Conservation (phyloP, 179 eudicot species). For the Silene noctiflora region DNA sequence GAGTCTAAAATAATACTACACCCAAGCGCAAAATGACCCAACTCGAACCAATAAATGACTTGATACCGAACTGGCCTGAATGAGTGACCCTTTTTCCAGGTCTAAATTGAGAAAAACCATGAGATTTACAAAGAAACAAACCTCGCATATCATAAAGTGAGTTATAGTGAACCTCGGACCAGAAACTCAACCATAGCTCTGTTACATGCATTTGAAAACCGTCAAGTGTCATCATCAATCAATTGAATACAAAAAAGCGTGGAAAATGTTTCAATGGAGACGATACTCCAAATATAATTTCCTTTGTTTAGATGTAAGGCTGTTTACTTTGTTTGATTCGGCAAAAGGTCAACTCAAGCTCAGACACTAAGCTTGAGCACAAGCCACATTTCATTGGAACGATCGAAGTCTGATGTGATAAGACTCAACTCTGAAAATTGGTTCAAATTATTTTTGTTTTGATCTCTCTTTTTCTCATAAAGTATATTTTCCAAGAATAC, state of each 20-base stretch:
- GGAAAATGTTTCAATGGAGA: background rate
- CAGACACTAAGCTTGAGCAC: background rate
- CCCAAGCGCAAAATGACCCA: background rate
- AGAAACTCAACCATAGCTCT: slow-evolving; percentile 76
- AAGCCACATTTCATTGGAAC: background rate
- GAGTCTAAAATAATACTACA: too few relatives aligned
- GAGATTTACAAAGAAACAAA: slow-evolving; percentile 29
- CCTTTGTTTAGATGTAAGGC: background rate
- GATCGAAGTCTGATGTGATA: background rate
- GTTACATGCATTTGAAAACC: background rate
- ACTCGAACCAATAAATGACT: background rate
- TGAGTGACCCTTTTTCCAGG: background rate
- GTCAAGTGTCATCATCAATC: background rate
- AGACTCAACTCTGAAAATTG: background rate
- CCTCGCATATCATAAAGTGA: slow-evolving; percentile 75
- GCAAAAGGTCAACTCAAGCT: background rate
- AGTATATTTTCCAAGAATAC: background rate
- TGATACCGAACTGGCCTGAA: too few relatives aligned
- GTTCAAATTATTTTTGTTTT: background rate
- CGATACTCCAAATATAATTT: background rate
- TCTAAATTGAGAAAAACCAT: background rate
- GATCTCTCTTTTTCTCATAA: background rate
- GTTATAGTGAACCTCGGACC: slow-evolving; percentile 95
- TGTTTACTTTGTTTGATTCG: background rate
- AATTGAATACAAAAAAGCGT: background rate